Evolutionary conservation across 768 basidiomycete genomes (phyloP).

Genomic region (Russula olivacea): DNA sequence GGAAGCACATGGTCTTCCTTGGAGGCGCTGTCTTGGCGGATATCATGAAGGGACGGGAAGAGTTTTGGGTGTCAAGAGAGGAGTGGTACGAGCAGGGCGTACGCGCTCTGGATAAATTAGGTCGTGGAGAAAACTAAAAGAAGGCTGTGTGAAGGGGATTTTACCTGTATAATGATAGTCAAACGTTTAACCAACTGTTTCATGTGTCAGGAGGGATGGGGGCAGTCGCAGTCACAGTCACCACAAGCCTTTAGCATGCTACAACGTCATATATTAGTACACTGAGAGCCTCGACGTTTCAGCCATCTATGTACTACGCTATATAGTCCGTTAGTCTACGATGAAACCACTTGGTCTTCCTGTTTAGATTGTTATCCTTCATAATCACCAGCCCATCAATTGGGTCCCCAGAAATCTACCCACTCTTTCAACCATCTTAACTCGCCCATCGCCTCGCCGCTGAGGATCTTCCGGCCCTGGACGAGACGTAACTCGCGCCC

Average conservation of each 20-base stretch:
- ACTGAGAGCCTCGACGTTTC: not conserved
- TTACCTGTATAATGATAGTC: slow-evolving; percentile 17
- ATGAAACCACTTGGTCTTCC: not conserved
- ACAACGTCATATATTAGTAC: not conserved
- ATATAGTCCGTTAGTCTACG: not conserved
- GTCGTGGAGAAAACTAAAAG: slow-evolving; percentile 46
- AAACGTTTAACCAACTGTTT: not conserved
- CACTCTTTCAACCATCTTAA: slow-evolving; percentile 5
- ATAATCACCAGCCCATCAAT: not conserved
- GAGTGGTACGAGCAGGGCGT: slow-evolving; percentile 94
- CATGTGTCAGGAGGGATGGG: not conserved
- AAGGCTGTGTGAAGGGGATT: not conserved
- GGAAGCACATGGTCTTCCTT: slow-evolving; percentile 99
- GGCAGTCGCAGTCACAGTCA: not conserved
- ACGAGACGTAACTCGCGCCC: slow-evolving; percentile 82
- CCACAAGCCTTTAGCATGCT: not conserved
- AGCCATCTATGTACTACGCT: not conserved
- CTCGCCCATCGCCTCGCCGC: slow-evolving; percentile 16
- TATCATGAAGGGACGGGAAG: slow-evolving; percentile 92
- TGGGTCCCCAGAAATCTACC: slow-evolving; percentile 13
- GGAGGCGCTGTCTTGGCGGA: slow-evolving; percentile 98
- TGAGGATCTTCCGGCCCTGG: slow-evolving; percentile 67
- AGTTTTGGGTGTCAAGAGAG: slow-evolving; percentile 93
- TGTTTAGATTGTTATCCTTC: not conserved
- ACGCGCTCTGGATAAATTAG: slow-evolving; percentile 79